Conservation (phyloP, 1,139 yeast species). For the Nakaseomyces nivariensis region DNA sequence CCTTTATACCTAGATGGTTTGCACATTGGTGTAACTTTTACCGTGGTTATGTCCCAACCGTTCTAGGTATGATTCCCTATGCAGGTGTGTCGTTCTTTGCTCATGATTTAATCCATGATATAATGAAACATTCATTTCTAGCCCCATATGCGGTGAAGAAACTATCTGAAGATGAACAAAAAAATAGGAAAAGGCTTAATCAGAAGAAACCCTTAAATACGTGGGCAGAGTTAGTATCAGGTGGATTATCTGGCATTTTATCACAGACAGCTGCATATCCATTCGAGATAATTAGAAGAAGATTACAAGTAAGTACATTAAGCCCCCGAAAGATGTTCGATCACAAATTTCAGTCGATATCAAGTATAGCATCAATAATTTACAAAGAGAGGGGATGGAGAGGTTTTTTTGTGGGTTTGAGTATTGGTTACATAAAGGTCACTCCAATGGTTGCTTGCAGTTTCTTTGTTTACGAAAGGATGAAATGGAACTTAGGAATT, state of each 20-base stretch:
- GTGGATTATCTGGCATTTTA: constrained; percentile 88
- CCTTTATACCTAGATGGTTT: constrained; percentile 27
- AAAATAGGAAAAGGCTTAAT: constrained; percentile 11
- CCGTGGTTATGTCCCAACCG: constrained; percentile 90
- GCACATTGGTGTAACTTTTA: constrained; percentile 59
- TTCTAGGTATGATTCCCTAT: constrained; percentile 91
- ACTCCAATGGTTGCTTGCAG: constrained; percentile 97
- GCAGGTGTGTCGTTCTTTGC: constrained; percentile 97
- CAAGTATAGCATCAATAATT: constrained; percentile 37
- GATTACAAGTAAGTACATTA: constrained; percentile 94
- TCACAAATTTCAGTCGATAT: constrained; percentile 37
- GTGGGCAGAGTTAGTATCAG: constrained; percentile 90
- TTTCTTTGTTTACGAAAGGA: constrained; percentile 84
- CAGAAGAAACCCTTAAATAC: constrained; percentile 58
- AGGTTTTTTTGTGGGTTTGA: constrained; percentile 88
- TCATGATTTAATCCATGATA: constrained; percentile 83
- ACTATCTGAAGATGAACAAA: constrained; percentile 17
- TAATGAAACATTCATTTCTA: constrained; percentile 51
- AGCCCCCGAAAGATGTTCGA: constrained; percentile 36
- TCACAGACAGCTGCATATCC: constrained; percentile 98
- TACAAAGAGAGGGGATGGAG: constrained; percentile 63
- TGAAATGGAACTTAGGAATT: constrained; percentile 59
- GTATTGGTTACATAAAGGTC: constrained; percentile 90
- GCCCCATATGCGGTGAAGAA: constrained; percentile 46
- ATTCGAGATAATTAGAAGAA: constrained; percentile 83